phyloP scores from a whole-genome alignment of 163 green algal genomes.

The Prototheca wickerhamii region DNA sequence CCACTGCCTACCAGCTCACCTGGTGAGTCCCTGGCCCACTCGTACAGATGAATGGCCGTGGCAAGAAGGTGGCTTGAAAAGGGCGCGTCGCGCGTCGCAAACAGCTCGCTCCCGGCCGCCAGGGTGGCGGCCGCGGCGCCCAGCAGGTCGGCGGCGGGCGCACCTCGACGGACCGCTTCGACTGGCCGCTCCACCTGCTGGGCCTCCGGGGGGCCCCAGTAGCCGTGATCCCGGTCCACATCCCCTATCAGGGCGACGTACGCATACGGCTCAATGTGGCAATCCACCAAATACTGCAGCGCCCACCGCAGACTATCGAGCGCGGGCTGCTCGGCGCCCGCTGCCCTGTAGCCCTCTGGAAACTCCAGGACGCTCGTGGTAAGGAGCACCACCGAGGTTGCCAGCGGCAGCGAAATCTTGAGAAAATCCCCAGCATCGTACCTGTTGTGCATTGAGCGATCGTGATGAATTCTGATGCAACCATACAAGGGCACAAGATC shows the following conservation, averaged over 20 bases:
- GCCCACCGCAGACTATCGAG: constrained; percentile 7
- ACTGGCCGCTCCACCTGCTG: constrained; percentile 4
- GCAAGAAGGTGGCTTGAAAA: constrained; percentile 13
- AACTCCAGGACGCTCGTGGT: constrained; percentile 18
- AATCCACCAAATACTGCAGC: constrained; percentile 16
- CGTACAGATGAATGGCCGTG: constrained; percentile 19
- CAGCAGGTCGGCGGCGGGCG: constrained; percentile 17
- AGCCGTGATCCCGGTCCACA: constrained; percentile 14
- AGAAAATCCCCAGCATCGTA: constrained; percentile 22
- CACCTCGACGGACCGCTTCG: not conserved
- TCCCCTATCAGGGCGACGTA: constrained; percentile 25
- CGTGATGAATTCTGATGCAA: not conserved
- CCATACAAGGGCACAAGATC: not conserved
- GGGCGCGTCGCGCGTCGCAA: not conserved
- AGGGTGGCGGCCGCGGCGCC: constrained; percentile 20
- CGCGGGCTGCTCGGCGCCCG: not conserved
- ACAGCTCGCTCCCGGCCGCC: constrained; percentile 13
- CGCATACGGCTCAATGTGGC: constrained; percentile 6
- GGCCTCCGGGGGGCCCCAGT: constrained; percentile 14
- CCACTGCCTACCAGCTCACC: not conserved
- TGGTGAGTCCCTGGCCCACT: constrained; percentile 16
- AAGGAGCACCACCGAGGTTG: constrained; percentile 6
- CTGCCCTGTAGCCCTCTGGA: constrained; percentile 5
- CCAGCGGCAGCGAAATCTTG: constrained; percentile 16
- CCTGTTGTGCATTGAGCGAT: not conserved